These are phyloP conservation scores for Pontederia crassipes DNA, from an alignment of 176 grass and related monocot genomes.

Conservation along the genomic window DNA sequence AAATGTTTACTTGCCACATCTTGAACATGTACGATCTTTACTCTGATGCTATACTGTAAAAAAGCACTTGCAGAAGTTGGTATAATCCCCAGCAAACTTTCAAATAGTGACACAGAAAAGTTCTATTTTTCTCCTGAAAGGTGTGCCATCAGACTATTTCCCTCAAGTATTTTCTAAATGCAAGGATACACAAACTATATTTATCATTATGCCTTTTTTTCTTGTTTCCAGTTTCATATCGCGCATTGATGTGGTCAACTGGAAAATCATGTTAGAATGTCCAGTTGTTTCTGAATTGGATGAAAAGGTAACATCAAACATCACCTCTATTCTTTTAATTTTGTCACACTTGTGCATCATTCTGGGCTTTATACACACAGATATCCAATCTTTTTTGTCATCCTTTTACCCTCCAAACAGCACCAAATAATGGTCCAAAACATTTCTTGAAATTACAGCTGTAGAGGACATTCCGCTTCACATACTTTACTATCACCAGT, in stretches of 20 bases:
- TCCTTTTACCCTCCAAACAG: no score
- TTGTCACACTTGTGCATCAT: no score
- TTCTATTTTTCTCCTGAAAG: slow-evolving; percentile 70
- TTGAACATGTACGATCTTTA: not conserved
- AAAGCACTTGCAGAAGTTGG: slow-evolving; percentile 95
- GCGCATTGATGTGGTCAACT: slow-evolving; percentile 69
- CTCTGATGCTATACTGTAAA: slow-evolving; percentile 20
- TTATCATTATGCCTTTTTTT: not conserved
- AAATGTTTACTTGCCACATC: no score
- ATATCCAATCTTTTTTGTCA: no score
- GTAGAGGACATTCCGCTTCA: slow-evolving; percentile 6
- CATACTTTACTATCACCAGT: slow-evolving; percentile 14
- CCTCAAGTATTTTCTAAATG: not conserved
- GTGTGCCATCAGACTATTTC: slow-evolving; percentile 24
- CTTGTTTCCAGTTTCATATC: slow-evolving; percentile 50
- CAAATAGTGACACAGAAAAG: slow-evolving; percentile 22
- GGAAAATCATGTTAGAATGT: slow-evolving; percentile 80
- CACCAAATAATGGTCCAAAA: not conserved
- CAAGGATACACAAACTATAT: no score
- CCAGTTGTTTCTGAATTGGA: slow-evolving; percentile 35
- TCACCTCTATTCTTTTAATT: not conserved
- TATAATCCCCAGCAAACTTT: slow-evolving; percentile 56
- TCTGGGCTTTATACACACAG: no score
- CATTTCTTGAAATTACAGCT: no score
- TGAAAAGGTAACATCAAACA: slow-evolving; percentile 47